These are phyloP conservation scores for Leishmania braziliensis DNA, from an alignment of 208 protist genomes.

Conservation along the genomic window DNA sequence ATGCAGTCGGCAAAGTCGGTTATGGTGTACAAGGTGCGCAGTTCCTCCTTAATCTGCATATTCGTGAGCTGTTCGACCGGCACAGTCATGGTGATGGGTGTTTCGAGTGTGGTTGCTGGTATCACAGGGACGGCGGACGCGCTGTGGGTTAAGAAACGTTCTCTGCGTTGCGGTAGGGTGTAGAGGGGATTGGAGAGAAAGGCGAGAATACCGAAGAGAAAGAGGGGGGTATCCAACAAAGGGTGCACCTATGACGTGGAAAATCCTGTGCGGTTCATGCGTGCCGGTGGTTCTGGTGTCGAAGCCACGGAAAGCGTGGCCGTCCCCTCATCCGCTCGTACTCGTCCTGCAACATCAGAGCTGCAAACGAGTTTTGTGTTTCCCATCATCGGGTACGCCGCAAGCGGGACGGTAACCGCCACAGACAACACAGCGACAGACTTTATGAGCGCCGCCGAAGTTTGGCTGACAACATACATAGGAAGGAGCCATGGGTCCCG, in stretches of 20 bases:
- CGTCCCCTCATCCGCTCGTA: neutral
- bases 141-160: neutral
- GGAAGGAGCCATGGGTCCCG: neutral
- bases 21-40: conserved; percentile 63
- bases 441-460: conserved; percentile 1
- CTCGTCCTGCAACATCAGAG: neutral
- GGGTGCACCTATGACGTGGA: neutral
- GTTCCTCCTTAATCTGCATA: conserved; percentile 70
- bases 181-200: neutral
- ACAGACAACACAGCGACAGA: neutral
- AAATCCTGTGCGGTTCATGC: neutral
- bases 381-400: neutral
- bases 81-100: conserved; percentile 12
- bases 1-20: conserved; percentile 73
- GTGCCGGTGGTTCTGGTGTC: neutral
- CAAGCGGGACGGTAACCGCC: neutral
- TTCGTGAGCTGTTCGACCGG: conserved; percentile 51
- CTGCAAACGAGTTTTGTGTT: neutral
- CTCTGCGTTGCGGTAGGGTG: neutral
- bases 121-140: neutral
- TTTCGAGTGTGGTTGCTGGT: neutral
- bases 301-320: neutral
- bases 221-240: neutral
- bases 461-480: neutral
- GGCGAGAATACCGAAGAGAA: neutral